A percentile compares a stretch with the other conserved stretches of the same genome.
phyloP scores from a whole-genome alignment of 495 filamentous ascomycete species.

The Daldinia grandis region DNA sequence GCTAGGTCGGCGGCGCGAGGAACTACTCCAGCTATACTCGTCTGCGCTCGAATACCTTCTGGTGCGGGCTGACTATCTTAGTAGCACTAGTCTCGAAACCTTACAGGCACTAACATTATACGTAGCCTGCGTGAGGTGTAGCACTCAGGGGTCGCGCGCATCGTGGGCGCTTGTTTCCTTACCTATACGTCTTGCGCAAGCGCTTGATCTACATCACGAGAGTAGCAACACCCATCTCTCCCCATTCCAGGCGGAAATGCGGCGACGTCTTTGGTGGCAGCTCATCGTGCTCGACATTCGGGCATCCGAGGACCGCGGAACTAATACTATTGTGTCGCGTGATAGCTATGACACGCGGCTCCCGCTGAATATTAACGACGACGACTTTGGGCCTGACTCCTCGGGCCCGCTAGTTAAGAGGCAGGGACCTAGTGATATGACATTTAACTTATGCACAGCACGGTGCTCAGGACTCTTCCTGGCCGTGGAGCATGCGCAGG shows the following conservation, averaged over 20 bases:
- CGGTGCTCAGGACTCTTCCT: slow-evolving; percentile 64
- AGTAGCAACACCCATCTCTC: slow-evolving; percentile 57
- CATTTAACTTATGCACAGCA: slow-evolving; percentile 68
- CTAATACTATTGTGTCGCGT: slow-evolving; percentile 68
- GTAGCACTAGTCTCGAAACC: slow-evolving; percentile 70
- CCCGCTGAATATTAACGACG: slow-evolving; percentile 74
- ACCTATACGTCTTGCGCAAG: slow-evolving; percentile 73
- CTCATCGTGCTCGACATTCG: slow-evolving; percentile 75
- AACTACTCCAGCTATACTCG: slow-evolving; percentile 64
- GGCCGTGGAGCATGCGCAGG: slow-evolving; percentile 40
- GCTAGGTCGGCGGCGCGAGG: slow-evolving; percentile 56
- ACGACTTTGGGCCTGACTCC: slow-evolving; percentile 68
- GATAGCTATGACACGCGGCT: slow-evolving; percentile 69
- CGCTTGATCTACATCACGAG: slow-evolving; percentile 74
- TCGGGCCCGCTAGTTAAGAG: slow-evolving; percentile 57
- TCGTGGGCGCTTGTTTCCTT: slow-evolving; percentile 68
- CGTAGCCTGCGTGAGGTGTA: slow-evolving; percentile 55
- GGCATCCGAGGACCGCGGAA: slow-evolving; percentile 77
- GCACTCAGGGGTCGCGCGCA: slow-evolving; percentile 62
- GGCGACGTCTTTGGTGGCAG: slow-evolving; percentile 80
- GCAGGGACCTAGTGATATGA: slow-evolving; percentile 71
- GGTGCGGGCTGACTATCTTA: slow-evolving; percentile 71
- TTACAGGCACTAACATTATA: slow-evolving; percentile 78
- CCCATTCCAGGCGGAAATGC: slow-evolving; percentile 76
- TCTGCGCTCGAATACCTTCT: slow-evolving; percentile 74